phyloP scores from a whole-genome alignment of 805 yeast species.

The Candida tammaniensis region DNA sequence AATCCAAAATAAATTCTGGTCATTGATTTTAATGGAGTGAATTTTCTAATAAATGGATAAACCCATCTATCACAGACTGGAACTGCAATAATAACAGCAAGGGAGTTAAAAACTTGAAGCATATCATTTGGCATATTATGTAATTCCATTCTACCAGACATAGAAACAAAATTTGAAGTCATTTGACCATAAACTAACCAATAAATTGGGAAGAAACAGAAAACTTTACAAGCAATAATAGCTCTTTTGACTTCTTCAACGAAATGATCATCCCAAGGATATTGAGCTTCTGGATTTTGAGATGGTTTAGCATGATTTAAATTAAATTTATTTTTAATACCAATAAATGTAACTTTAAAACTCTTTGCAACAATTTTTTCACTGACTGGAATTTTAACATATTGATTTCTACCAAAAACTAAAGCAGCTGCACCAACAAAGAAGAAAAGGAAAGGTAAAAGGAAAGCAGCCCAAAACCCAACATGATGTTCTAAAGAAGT shows the following conservation, averaged over 20 bases:
- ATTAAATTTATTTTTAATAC: slow-evolving; percentile 46
- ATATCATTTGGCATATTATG: slow-evolving; percentile 82
- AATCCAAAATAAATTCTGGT: slow-evolving; percentile 72
- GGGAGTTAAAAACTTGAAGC: slow-evolving; percentile 71
- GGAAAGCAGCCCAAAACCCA: slow-evolving; percentile 74
- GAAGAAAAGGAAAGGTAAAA: slow-evolving; percentile 64
- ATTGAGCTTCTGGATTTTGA: slow-evolving; percentile 43
- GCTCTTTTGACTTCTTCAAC: slow-evolving; percentile 73
- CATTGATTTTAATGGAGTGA: slow-evolving; percentile 62
- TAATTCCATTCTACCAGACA: slow-evolving; percentile 69
- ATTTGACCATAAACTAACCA: slow-evolving; percentile 74
- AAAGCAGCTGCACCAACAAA: slow-evolving; percentile 50
- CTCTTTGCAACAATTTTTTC: slow-evolving; percentile 59
- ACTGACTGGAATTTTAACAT: slow-evolving; percentile 58
- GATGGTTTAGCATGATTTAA: slow-evolving; percentile 60
- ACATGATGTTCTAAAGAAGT: slow-evolving; percentile 64
- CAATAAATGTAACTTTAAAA: slow-evolving; percentile 42
- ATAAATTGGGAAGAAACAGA: slow-evolving; percentile 66
- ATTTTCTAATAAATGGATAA: slow-evolving; percentile 44
- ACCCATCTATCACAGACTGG: slow-evolving; percentile 65
- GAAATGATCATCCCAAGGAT: slow-evolving; percentile 63
- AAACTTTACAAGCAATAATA: slow-evolving; percentile 69
- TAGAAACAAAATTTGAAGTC: slow-evolving; percentile 69
- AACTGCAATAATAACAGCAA: slow-evolving; percentile 72
- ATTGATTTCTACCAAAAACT: slow-evolving; percentile 51